Conservation (phyloP, 2,329 filamentous ascomycete genomes). For the Fusarium sp. region DNA sequence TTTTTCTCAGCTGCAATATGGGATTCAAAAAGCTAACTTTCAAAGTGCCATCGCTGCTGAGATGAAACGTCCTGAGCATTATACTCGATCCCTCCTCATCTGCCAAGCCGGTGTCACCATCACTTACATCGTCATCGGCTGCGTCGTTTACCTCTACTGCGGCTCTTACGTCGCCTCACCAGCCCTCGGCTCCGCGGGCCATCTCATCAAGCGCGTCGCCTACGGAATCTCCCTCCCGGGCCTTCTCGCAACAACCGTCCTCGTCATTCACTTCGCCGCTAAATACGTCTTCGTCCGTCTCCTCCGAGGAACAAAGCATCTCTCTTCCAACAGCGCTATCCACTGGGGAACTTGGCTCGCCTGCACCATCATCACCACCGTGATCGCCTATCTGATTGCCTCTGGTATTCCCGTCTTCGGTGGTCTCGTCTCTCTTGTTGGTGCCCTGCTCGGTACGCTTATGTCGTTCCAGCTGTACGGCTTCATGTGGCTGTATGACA, state of each 20-base stretch:
- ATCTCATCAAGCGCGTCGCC: constrained; percentile 54
- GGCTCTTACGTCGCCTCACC: constrained; percentile 59
- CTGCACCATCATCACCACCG: constrained; percentile 40
- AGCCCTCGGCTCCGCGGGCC: constrained; percentile 58
- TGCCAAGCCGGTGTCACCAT: constrained; percentile 45
- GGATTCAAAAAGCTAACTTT: not conserved
- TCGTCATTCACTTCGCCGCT: constrained; percentile 42
- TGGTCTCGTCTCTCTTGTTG: constrained; percentile 44
- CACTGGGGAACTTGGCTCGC: constrained; percentile 49
- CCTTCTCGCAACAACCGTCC: constrained; percentile 42
- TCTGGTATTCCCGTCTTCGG: constrained; percentile 42
- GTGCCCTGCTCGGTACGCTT: constrained; percentile 45
- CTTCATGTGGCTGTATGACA: constrained; percentile 46
- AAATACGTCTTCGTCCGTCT: constrained; percentile 34
- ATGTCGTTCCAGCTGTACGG: constrained; percentile 47
- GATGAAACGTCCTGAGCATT: constrained; percentile 47
- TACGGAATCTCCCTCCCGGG: constrained; percentile 53
- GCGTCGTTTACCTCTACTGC: constrained; percentile 58
- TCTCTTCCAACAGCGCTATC: constrained; percentile 41
- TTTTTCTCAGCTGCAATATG: rapidly evolving
- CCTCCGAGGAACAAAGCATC: constrained; percentile 46
- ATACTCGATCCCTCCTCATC: constrained; percentile 41
- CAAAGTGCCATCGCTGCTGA: constrained; percentile 43
- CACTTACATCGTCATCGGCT: constrained; percentile 49
- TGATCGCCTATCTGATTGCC: constrained; percentile 45